Percentiles rank a stretch among this genome's conserved stretches.
Conservation (phyloP, 331 rosid genomes). For the Arachis monticola region DNA sequence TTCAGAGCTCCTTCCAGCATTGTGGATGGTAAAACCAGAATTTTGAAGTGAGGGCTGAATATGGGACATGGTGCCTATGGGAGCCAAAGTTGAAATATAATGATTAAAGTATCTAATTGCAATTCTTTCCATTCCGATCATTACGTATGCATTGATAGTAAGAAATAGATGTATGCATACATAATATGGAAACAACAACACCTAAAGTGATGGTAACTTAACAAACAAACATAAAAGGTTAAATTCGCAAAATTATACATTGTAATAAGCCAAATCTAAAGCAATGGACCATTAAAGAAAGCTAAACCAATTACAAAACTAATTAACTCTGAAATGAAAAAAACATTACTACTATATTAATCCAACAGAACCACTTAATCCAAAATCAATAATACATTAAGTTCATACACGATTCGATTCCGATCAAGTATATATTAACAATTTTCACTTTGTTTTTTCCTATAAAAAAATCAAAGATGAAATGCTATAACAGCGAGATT, state of each 20-base stretch:
- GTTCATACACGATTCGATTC: not conserved
- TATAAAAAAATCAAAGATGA: not conserved
- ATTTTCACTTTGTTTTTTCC: not conserved
- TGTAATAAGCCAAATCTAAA: not conserved
- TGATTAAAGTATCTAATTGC: conserved; percentile 23
- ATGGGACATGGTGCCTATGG: conserved; percentile 48
- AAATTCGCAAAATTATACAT: not conserved
- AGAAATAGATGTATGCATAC: conserved; percentile 19
- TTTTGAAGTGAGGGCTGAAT: conserved; percentile 59
- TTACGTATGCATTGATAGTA: not conserved
- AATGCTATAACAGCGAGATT: conserved; percentile 21
- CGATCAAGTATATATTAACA: not conserved
- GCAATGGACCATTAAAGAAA: not conserved
- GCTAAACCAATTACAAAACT: not conserved
- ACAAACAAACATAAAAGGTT: not conserved
- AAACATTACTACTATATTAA: not conserved
- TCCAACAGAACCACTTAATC: conserved; percentile 3
- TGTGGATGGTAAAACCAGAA: conserved; percentile 49
- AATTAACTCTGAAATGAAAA: not conserved
- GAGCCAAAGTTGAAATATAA: conserved; percentile 43
- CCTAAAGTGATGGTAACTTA: not conserved
- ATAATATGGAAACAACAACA: conserved; percentile 1
- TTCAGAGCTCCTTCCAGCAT: conserved; percentile 40
- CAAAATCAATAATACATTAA: not conserved
- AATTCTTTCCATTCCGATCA: conserved; percentile 8